A percentile compares a stretch with the other conserved stretches of the same genome.
These are phyloP conservation scores for Arabidopsis lyrata DNA, from an alignment of 441 rosid genomes.

Conservation along the genomic window DNA sequence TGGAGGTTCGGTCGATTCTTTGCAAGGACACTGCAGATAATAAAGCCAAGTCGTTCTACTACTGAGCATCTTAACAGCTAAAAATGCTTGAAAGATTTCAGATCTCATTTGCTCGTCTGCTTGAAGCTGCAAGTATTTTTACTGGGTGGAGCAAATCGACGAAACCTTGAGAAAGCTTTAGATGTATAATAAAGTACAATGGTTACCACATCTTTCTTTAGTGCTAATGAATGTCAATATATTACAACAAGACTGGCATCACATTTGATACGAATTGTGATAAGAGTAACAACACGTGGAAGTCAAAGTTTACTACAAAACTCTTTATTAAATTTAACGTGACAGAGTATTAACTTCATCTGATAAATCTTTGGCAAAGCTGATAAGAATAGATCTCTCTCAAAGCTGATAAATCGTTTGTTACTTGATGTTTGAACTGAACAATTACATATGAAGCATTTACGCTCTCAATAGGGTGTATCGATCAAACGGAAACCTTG, in stretches of 20 bases:
- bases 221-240: constrained; percentile 12
- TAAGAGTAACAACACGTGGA: constrained; percentile 17
- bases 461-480: too few relatives aligned
- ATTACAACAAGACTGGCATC: constrained; percentile 24
- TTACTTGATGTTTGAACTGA: too few relatives aligned
- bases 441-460: too few relatives aligned
- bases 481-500: too few relatives aligned
- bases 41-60: constrained; percentile 62
- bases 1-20: constrained; percentile 75
- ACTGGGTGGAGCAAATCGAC: constrained; percentile 34
- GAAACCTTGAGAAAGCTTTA: constrained; percentile 35
- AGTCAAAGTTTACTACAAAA: constrained; percentile 1
- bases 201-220: constrained; percentile 18
- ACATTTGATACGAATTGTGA: constrained; percentile 18
- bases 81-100: constrained; percentile 19
- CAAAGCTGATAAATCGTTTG: too few relatives aligned
- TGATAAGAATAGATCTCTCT: neutral
- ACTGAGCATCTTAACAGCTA: constrained; percentile 28
- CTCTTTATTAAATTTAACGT: neutral
- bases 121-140: constrained; percentile 45
- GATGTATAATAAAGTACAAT: constrained; percentile 27
- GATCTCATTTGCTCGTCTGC: constrained; percentile 44
- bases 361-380: neutral
- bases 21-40: constrained; percentile 67
- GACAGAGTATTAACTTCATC: neutral